Conservation (phyloP, 768 basidiomycete species). For the Naganishia friedmannii region DNA sequence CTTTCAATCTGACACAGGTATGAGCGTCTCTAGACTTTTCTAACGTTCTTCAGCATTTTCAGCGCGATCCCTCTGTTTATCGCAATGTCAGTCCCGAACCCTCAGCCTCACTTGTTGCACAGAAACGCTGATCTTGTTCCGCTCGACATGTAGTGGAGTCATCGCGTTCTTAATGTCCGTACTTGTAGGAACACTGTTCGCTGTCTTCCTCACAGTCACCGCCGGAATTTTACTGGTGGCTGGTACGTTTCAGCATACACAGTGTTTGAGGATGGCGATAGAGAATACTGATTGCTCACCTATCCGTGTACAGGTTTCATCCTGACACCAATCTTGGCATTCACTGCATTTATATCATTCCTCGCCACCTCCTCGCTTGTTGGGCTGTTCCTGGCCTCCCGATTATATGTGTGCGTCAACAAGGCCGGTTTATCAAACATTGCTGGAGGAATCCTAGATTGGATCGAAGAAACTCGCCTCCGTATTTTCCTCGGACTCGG, state of each 20-base stretch:
- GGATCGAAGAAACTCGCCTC: slow-evolving; percentile 16
- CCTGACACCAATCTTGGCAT: slow-evolving; percentile 21
- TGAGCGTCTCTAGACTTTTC: background rate
- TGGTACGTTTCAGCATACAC: background rate
- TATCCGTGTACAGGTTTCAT: background rate
- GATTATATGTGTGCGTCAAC: slow-evolving; percentile 15
- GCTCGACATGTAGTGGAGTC: background rate
- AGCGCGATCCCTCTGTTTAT: slow-evolving; percentile 5
- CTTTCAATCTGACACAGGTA: background rate
- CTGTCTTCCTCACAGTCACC: background rate
- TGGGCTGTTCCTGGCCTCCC: slow-evolving; percentile 5
- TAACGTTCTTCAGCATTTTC: slow-evolving; percentile 1
- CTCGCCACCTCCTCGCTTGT: slow-evolving; percentile 6
- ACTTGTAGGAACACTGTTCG: background rate
- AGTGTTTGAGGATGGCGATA: background rate
- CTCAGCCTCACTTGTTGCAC: no score
- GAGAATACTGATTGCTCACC: background rate
- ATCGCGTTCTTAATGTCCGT: background rate
- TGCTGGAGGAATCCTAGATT: slow-evolving; percentile 6
- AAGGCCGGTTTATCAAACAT: slow-evolving; percentile 7
- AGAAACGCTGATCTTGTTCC: no score
- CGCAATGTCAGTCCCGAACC: background rate
- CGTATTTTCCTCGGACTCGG: slow-evolving; percentile 3
- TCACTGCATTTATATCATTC: slow-evolving; percentile 19
- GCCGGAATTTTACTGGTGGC: background rate